Evolutionary conservation across 2,329 filamentous ascomycete genomes (phyloP).

Genomic region (Aureobasidium musti): DNA sequence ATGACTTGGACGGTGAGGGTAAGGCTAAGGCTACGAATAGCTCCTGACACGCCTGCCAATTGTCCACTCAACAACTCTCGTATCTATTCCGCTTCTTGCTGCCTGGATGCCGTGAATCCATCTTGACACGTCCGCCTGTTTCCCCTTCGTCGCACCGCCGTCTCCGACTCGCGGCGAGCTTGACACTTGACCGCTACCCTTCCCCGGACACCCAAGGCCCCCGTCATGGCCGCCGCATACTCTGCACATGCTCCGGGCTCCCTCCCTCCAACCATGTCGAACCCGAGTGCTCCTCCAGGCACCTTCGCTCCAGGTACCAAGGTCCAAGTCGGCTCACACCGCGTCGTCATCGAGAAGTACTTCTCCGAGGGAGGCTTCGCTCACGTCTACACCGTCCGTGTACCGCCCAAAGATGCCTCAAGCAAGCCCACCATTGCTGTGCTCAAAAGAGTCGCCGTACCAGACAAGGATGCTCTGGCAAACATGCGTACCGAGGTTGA

Average conservation of each 20-base stretch:
- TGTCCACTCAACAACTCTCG: background rate
- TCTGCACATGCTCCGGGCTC: conserved; percentile 6
- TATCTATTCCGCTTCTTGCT: background rate
- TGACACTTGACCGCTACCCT: conserved; percentile 13
- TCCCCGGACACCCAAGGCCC: conserved; percentile 17
- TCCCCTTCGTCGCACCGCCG: background rate
- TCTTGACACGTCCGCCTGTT: background rate
- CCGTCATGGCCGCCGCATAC: conserved; percentile 29
- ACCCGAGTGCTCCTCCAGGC: conserved; percentile 54
- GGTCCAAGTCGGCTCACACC: conserved; percentile 90
- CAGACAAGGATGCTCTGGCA: conserved; percentile 89
- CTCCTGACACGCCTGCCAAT: conserved; percentile 22
- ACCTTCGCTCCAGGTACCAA: conserved; percentile 94
- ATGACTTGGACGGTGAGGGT: background rate
- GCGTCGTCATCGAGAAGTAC: conserved; percentile 94
- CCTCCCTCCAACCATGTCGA: conserved; percentile 24
- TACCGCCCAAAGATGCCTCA: conserved; percentile 65
- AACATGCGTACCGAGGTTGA: conserved; percentile 99
- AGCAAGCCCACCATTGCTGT: conserved; percentile 80
- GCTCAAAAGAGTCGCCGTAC: conserved; percentile 91
- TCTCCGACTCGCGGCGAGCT: background rate
- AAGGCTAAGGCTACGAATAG: background rate
- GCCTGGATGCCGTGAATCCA: conserved; percentile 7
- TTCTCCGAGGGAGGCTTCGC: conserved; percentile 97
- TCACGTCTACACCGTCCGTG: conserved; percentile 93